Evolutionary conservation across 441 rosid species (phyloP).

Genomic region (Lepidium campestre): DNA sequence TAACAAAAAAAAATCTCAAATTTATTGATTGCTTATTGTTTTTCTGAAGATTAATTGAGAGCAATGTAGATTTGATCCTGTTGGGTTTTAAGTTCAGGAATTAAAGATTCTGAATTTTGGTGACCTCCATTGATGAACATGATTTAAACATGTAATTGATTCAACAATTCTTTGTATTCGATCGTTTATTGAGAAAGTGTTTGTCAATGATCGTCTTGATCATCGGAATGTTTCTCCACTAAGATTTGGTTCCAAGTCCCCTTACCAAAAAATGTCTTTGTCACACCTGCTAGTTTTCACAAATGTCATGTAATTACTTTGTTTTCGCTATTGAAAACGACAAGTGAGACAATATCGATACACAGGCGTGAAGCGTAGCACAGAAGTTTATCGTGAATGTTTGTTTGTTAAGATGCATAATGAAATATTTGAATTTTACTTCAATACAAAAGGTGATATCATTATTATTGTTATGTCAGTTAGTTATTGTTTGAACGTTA

Average conservation of each 20-base stretch:
- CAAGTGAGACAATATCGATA: neutral
- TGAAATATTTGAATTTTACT: neutral
- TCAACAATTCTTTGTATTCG: neutral
- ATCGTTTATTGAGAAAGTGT: too few species aligned
- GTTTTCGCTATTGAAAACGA: neutral
- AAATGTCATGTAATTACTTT: neutral
- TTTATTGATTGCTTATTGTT: neutral
- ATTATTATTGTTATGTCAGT: slow-evolving; percentile 2
- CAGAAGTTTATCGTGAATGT: slow-evolving; percentile 15
- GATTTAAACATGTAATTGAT: neutral
- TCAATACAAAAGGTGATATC: neutral
- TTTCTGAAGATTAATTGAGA: neutral
- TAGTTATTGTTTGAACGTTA: slow-evolving; percentile 3
- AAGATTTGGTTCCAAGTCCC: neutral
- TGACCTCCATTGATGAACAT: neutral
- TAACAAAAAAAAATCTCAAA: neutral
- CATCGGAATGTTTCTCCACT: neutral
- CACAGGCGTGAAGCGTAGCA: slow-evolving; percentile 9
- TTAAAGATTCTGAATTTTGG: neutral
- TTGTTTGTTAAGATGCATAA: slow-evolving; percentile 21
- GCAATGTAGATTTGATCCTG: slow-evolving; percentile 7
- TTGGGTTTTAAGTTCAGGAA: neutral
- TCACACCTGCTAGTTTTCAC: neutral
- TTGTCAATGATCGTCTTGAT: neutral
- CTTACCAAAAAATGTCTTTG: neutral